Evolutionary conservation across 192 early-diverging fungal species (phyloP), one percentile per base, ranked within the genome.

Genomic region (Coemansia sp.): DNA sequence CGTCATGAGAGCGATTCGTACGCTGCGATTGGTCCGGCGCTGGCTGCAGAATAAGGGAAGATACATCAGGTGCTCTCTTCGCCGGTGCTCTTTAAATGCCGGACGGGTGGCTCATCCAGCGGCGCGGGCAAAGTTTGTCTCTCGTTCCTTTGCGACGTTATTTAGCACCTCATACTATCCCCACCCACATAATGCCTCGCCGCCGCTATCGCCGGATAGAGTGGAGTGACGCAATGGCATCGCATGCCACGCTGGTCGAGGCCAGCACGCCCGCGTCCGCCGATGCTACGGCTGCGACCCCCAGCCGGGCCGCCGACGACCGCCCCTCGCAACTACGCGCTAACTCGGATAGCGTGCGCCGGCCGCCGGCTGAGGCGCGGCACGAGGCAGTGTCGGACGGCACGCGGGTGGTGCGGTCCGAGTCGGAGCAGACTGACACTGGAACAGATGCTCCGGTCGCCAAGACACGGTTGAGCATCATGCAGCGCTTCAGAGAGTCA

Each of bases 151-250:
- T n/a, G n/a, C n/a, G n/a, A n/a, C n/a, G n/a, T n/a, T n/a, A n/a
- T n/a, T n/a, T n/a, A n/a, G n/a, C 32, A 38, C 14, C 3, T 8
- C 28, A 29, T 29, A 5, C 8, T 3, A 5, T 29, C 28, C 28
- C 3, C 8, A 29, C 8, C 28, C 8, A 29, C 3, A 39, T 6
- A 15, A 75, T 75, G 71, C 56, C 71, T 32, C 49, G 71, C 28
- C 71, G 44, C 34, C 71, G 71, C 44, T 57, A 58, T 45, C 53
- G 50, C 35, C 58, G 72, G 10, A 47, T 68, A 10, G 72, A 68
- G 36, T 75, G 72, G 72, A 46, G 57, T 3, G 60, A 50, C 45
- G 59, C 71, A 2, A 67, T 75, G 71, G 55, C 62, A 36, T 68
- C 72, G 10, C 53, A 63, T 30, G 29, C 48, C 5, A 76, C 73